These are phyloP conservation scores for Penicillium sp. DNA, from an alignment of 2,329 filamentous ascomycete species.

Conservation along the genomic window DNA sequence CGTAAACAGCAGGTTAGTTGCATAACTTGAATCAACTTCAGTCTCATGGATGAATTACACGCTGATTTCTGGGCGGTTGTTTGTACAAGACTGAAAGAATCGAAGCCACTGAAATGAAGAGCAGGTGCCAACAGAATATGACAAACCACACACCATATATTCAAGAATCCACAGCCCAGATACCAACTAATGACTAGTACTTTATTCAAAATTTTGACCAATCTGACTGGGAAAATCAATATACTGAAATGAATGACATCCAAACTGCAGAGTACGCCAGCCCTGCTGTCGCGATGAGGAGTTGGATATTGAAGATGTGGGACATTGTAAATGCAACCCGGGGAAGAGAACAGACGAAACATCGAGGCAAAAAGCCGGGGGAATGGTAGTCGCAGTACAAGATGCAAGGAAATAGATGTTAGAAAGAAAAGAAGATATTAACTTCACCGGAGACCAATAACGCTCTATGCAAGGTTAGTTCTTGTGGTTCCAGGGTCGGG, in stretches of 20 bases:
- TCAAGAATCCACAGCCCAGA: slow-evolving; percentile 3
- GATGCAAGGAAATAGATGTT: slow-evolving; percentile 20
- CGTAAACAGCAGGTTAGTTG: too few relatives aligned
- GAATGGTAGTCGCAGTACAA: slow-evolving; percentile 24
- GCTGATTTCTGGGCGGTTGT: too few relatives aligned
- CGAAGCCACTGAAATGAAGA: background rate
- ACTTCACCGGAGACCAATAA: slow-evolving; percentile 71
- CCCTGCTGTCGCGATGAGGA: slow-evolving; percentile 9
- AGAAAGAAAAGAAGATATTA: slow-evolving; percentile 1
- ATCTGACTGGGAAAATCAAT: slow-evolving; percentile 16
- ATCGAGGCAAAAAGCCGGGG: slow-evolving; percentile 21
- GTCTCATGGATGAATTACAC: too few relatives aligned
- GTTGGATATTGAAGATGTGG: background rate
- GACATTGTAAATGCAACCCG: slow-evolving; percentile 9
- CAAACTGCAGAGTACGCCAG: slow-evolving; percentile 22
- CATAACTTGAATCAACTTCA: too few relatives aligned
- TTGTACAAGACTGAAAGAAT: too few relatives aligned
- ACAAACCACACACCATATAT: slow-evolving; percentile 7
- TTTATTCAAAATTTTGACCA: slow-evolving; percentile 7
- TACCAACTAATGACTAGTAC: background rate
- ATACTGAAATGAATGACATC: slow-evolving; percentile 8
- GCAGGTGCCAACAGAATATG: background rate
- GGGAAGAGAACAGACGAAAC: slow-evolving; percentile 11
- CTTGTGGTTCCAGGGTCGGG: too few relatives aligned
- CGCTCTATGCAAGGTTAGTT: slow-evolving; percentile 58